These are phyloP conservation scores for Litsea cubeba DNA, from an alignment of 164 flowering plant genomes.

Conservation along the genomic window DNA sequence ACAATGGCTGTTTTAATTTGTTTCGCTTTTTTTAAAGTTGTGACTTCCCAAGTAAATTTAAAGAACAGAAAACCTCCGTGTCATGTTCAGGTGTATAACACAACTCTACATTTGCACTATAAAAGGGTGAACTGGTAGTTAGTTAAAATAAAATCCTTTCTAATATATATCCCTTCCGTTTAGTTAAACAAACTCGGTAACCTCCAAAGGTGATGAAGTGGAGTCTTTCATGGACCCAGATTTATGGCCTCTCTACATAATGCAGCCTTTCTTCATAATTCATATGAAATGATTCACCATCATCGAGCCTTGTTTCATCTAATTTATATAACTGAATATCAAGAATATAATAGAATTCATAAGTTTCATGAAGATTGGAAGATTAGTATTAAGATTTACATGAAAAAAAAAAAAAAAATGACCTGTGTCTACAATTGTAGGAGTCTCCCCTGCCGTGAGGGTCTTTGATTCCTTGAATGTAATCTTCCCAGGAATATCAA, in stretches of 20 bases:
- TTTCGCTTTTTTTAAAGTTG: too few relatives aligned
- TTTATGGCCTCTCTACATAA: background rate
- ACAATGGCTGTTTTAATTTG: too few relatives aligned
- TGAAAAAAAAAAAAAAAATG: conserved; percentile 6
- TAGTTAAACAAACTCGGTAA: too few relatives aligned
- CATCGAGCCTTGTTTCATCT: too few relatives aligned
- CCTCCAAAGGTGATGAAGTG: background rate
- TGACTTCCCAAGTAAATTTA: too few relatives aligned
- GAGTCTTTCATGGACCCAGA: background rate
- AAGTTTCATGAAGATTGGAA: background rate
- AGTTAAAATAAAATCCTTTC: too few relatives aligned
- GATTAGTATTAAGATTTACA: background rate
- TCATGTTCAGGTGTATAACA: too few relatives aligned
- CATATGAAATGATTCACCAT: background rate
- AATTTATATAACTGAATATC: background rate
- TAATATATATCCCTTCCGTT: too few relatives aligned
- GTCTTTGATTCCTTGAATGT: conserved; percentile 88
- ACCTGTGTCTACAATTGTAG: conserved; percentile 97
- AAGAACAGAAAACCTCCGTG: too few relatives aligned
- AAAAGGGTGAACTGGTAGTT: too few relatives aligned
- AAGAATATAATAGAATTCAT: background rate
- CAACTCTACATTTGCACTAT: too few relatives aligned
- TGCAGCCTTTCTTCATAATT: background rate
- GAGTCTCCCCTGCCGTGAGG: conserved; percentile 86
- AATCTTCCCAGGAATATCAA: conserved; percentile 93